Evolutionary conservation across 306 rosid species (phyloP).

Genomic region (Coriaria nepalensis): DNA sequence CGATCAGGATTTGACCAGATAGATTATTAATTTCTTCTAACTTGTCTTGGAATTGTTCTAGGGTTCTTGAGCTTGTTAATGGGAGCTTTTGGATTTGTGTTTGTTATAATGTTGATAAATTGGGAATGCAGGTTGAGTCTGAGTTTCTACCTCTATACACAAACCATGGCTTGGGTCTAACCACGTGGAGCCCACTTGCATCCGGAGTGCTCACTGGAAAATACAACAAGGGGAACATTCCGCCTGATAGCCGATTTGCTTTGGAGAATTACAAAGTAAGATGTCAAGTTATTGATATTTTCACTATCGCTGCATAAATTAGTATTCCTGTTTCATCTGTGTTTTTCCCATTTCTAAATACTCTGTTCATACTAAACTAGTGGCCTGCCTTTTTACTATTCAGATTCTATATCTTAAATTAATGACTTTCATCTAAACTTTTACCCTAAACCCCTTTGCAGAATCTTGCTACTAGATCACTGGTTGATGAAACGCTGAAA

Average conservation of each 20-base stretch:
- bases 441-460: slow-evolving; percentile 18
- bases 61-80: no score
- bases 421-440: not conserved
- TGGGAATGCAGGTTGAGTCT: slow-evolving; percentile 50
- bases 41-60: no score
- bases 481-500: slow-evolving; percentile 70
- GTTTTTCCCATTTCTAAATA: no score
- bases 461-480: slow-evolving; percentile 80
- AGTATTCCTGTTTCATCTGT: not conserved
- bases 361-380: not conserved
- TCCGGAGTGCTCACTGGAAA: slow-evolving; percentile 98
- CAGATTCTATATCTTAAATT: not conserved
- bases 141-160: slow-evolving; percentile 78
- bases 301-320: not conserved
- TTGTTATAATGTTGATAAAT: no score
- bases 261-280: slow-evolving; percentile 89
- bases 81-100: no score
- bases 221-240: slow-evolving; percentile 71
- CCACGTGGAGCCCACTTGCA: slow-evolving; percentile 96
- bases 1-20: no score
- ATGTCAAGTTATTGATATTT: slow-evolving; percentile 2
- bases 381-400: not conserved
- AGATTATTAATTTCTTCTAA: no score
- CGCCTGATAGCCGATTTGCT: slow-evolving; percentile 83
- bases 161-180: slow-evolving; percentile 66